phyloP scores from a whole-genome alignment of 2,329 filamentous ascomycete genomes.

The Fusarium sublunatum region DNA sequence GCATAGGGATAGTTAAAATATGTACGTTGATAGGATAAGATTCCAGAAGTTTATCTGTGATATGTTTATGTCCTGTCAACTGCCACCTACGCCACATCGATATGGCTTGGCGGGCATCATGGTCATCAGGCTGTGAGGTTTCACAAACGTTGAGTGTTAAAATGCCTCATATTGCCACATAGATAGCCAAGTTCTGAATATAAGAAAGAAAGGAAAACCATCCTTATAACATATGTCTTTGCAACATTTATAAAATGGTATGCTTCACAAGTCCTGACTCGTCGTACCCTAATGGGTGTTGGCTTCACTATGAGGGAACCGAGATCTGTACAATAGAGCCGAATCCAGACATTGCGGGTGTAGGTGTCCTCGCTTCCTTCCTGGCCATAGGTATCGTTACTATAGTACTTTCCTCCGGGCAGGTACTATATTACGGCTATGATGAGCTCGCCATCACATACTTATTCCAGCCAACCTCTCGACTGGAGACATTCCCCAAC shows the following conservation, averaged over 20 bases:
- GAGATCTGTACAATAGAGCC: conserved; percentile 4
- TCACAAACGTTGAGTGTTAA: no score
- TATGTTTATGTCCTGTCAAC: background rate
- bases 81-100: background rate
- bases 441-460: background rate
- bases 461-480: background rate
- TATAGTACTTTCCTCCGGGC: background rate
- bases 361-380: background rate
- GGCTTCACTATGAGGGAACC: background rate
- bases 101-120: no score
- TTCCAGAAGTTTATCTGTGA: background rate
- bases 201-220: no score
- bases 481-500: background rate
- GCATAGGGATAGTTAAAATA: no score
- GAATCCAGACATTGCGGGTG: conserved; percentile 40
- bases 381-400: background rate
- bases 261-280: background rate
- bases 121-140: no score
- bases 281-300: background rate
- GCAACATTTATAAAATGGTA: background rate
- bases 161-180: no score
- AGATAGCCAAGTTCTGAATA: no score
- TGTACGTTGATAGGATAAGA: no score
- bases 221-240: background rate
- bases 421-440: background rate